Evolutionary conservation across 1,139 yeast species (phyloP), one percentile per base, ranked within the genome.

Genomic region (Candida glucosophila): DNA sequence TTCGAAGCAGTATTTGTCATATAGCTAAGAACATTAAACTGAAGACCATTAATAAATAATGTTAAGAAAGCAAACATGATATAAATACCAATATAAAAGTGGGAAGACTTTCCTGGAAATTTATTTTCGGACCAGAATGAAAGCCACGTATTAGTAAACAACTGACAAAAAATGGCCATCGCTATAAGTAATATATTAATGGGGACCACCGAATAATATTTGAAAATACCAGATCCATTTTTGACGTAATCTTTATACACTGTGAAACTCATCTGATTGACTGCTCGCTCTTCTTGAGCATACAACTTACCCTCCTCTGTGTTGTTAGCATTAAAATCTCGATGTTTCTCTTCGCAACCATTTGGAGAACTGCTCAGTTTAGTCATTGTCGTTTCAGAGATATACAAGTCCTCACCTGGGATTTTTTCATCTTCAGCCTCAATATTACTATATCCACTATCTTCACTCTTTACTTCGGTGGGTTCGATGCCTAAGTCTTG

Each of bases 111-210:
- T 11, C 43, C 44, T 2, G 43, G 31, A 42, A 78, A 83, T 45
- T 69, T 75, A 27, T 59, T 28, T 12, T 65, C 68, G 3, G 80
- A 66, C 96, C 96, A 86, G 49, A 72, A 86, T 1, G 95, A 77
- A 34, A 86, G 60, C 94, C 95, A 86, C 12, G 78, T 77, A 40
- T 79, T 80, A 19, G 81, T 65, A 45, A 82, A 80, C 20, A 81
- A 50, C 28, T 62, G 67, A 34, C 67, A 60, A 43, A 81, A 82
- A 1, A 85, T 69, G 8, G 72, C 38, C 3, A 66, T 47, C 6
- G 55, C 34, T 54, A 46, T 43, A 20, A 41, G 36, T 22, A 53
- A 29, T 14, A 40, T 20, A n/a, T 43, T 27, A 22, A 41, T 12
- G 9, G 57, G 48, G 22, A 35, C 29, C 24, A 35, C 27, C 22